phyloP scores from a whole-genome alignment of 371 early-diverging fungal genomes.

The Apophysomyces sp. region DNA sequence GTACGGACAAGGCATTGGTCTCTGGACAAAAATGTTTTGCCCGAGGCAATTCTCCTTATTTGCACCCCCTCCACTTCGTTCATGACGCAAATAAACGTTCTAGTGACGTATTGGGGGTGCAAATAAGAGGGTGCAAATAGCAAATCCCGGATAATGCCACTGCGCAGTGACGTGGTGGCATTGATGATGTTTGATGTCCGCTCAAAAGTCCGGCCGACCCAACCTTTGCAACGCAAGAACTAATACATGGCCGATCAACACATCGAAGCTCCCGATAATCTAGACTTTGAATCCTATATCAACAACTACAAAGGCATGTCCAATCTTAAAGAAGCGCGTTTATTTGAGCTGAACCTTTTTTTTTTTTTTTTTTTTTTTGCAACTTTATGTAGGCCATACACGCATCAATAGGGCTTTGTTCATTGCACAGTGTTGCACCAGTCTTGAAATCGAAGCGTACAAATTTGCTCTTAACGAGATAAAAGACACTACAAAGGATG shows the following conservation, averaged over 20 bases:
- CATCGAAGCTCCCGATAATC: slow-evolving; percentile 47
- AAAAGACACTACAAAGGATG: slow-evolving; percentile 50
- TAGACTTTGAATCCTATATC: slow-evolving; percentile 74
- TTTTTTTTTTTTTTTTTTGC: not conserved
- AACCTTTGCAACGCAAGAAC: not conserved
- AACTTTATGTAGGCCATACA: slow-evolving; percentile 52
- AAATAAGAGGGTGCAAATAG: too few relatives aligned
- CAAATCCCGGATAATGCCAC: too few relatives aligned
- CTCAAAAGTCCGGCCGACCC: not conserved
- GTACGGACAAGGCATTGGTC: too few relatives aligned
- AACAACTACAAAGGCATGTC: slow-evolving; percentile 62
- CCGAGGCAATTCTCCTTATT: too few relatives aligned
- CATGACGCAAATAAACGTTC: too few relatives aligned
- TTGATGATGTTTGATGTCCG: not conserved
- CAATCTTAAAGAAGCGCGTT: not conserved
- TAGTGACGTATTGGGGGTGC: too few relatives aligned
- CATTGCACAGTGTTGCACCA: slow-evolving; percentile 73
- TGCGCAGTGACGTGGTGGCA: too few relatives aligned
- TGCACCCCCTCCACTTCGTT: too few relatives aligned
- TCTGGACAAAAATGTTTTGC: too few relatives aligned
- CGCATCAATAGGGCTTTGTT: slow-evolving; percentile 72
- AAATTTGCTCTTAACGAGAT: slow-evolving; percentile 62
- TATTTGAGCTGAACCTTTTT: too few relatives aligned
- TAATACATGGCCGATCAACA: slow-evolving; percentile 10
- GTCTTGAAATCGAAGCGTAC: slow-evolving; percentile 68